phyloP scores from a whole-genome alignment of 768 basidiomycete genomes.

The Zangia roseola region DNA sequence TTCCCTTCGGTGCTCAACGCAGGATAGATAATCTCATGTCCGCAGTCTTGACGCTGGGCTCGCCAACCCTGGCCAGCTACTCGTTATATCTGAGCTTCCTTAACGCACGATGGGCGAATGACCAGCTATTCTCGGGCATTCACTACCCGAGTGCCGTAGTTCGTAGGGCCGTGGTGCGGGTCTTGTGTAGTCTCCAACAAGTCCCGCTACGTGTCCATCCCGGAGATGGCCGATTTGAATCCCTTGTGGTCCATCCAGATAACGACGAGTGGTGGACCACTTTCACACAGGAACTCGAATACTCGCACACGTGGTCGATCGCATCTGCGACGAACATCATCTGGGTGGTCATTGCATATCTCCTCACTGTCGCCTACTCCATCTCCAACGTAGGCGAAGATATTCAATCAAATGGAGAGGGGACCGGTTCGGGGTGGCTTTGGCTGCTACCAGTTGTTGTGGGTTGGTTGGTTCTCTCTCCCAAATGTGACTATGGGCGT shows the following conservation, averaged over 20 bases:
- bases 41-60: constrained; percentile 43
- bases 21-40: constrained; percentile 41
- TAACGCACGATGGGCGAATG: constrained; percentile 41
- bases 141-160: constrained; percentile 19
- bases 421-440: constrained; percentile 41
- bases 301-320: constrained; percentile 40
- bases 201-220: constrained; percentile 35
- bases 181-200: constrained; percentile 43
- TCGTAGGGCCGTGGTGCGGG: constrained; percentile 26
- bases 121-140: constrained; percentile 29
- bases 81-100: constrained; percentile 44
- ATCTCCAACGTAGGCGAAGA: constrained; percentile 15
- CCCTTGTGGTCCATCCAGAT: constrained; percentile 40
- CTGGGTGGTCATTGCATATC: constrained; percentile 46
- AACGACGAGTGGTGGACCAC: constrained; percentile 45
- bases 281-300: constrained; percentile 34
- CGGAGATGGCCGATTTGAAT: constrained; percentile 32
- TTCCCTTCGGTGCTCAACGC: constrained; percentile 43
- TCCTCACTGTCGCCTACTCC: constrained; percentile 18
- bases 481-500: constrained; percentile 37
- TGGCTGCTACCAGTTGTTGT: constrained; percentile 43
- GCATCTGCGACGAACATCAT: constrained; percentile 39
- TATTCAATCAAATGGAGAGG: constrained; percentile 37
- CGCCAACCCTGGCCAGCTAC: constrained; percentile 45
- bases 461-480: constrained; percentile 42